phyloP scores from a whole-genome alignment of 1,284 basidiomycete species.

The Vanrija sp. region DNA sequence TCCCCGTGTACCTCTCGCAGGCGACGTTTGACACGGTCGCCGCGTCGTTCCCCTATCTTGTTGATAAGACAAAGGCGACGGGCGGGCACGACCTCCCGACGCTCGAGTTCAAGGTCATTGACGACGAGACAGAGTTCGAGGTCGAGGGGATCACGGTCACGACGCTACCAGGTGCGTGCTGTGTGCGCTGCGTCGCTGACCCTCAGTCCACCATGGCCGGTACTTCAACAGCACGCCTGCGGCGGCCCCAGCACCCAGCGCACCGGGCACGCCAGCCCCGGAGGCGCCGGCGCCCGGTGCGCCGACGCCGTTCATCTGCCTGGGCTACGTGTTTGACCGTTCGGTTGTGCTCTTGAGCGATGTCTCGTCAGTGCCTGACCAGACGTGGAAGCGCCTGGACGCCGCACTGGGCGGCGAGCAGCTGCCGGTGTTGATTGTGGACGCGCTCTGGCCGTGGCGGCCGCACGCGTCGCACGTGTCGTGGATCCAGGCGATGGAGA shows the following conservation, averaged over 20 bases:
- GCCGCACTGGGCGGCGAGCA: background rate
- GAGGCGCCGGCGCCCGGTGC: background rate
- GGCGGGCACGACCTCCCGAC: conserved; percentile 50
- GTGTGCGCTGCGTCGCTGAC: background rate
- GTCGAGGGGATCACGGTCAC: conserved; percentile 37
- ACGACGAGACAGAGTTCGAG: conserved; percentile 37
- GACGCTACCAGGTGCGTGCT: conserved; percentile 29
- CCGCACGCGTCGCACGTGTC: conserved; percentile 44
- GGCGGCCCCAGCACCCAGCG: background rate
- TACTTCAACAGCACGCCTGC: conserved; percentile 17
- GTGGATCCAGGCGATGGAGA: conserved; percentile 38
- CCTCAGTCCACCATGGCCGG: conserved; percentile 24
- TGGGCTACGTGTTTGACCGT: conserved; percentile 44
- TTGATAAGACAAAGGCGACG: conserved; percentile 46
- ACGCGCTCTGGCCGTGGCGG: conserved; percentile 42
- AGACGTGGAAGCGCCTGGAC: conserved; percentile 23
- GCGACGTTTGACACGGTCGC: conserved; percentile 41
- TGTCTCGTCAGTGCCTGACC: conserved; percentile 37
- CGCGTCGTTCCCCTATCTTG: conserved; percentile 46
- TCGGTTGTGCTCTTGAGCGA: conserved; percentile 42
- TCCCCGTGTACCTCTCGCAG: conserved; percentile 42
- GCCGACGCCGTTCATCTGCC: conserved; percentile 40
- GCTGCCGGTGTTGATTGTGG: conserved; percentile 39
- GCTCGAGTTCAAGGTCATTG: conserved; percentile 37
- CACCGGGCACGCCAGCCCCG: background rate